These are phyloP conservation scores for Pulveroboletus sp. DNA, from an alignment of 768 basidiomycete genomes.

Conservation along the genomic window DNA sequence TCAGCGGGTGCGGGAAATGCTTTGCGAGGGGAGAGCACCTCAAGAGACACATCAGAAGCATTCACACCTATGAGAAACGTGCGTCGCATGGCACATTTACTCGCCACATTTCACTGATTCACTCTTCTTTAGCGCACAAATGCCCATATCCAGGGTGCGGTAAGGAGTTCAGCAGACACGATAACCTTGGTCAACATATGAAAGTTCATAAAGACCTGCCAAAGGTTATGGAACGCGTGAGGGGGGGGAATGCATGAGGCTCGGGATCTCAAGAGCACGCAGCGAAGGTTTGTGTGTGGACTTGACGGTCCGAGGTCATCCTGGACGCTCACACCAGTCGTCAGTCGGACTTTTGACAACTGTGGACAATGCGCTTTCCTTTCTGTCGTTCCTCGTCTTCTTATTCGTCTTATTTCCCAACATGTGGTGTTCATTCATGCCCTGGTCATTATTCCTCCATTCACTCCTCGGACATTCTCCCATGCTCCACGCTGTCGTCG, in stretches of 20 bases:
- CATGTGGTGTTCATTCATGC: slow-evolving; percentile 22
- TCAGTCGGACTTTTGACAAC: slow-evolving; percentile 26
- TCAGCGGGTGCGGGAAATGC: slow-evolving; percentile 81
- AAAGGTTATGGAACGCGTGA: slow-evolving; percentile 26
- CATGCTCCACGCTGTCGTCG: slow-evolving; percentile 15
- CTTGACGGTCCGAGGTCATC: slow-evolving; percentile 23
- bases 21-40: slow-evolving; percentile 88
- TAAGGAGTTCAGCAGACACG: slow-evolving; percentile 82
- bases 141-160: slow-evolving; percentile 78
- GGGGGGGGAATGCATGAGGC: slow-evolving; percentile 20
- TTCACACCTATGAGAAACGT: slow-evolving; percentile 94
- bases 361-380: slow-evolving; percentile 25
- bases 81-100: slow-evolving; percentile 27
- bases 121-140: slow-evolving; percentile 55
- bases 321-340: slow-evolving; percentile 16
- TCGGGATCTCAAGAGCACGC: slow-evolving; percentile 2
- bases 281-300: slow-evolving; percentile 17
- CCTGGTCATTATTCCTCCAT: slow-evolving; percentile 19
- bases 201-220: slow-evolving; percentile 58
- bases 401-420: slow-evolving; percentile 25
- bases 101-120: slow-evolving; percentile 10
- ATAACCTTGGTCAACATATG: slow-evolving; percentile 87
- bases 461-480: slow-evolving; percentile 24
- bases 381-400: slow-evolving; percentile 13
- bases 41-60: slow-evolving; percentile 83